These are phyloP conservation scores for Paracamarosporium sp. DNA, from an alignment of 2,329 filamentous ascomycete species.

Conservation along the genomic window DNA sequence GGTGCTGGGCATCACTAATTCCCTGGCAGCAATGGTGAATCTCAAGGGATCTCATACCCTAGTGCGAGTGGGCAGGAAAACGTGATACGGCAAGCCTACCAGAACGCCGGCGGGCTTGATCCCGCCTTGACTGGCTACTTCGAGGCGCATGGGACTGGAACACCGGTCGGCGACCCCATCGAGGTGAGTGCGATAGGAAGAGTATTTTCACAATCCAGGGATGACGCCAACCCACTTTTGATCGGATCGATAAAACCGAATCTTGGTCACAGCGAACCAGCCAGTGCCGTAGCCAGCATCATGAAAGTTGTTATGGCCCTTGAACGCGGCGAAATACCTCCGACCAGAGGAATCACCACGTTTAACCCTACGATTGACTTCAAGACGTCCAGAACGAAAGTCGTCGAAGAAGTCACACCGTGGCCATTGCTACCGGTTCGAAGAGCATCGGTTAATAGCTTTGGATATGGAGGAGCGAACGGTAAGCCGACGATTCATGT, in stretches of 20 bases:
- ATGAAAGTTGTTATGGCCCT: slow-evolving; percentile 37
- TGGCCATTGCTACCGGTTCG: slow-evolving; percentile 8
- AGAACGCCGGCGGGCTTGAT: slow-evolving; percentile 13
- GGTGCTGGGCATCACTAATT: background rate
- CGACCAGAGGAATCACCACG: slow-evolving; percentile 22
- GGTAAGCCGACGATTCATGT: no score
- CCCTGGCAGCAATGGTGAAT: no score
- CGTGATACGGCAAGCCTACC: slow-evolving; percentile 27
- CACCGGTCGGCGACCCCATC: slow-evolving; percentile 34
- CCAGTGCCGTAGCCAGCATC: slow-evolving; percentile 31
- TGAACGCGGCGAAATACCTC: slow-evolving; percentile 33
- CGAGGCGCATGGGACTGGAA: slow-evolving; percentile 38
- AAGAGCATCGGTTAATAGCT: background rate
- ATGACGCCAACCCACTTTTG: slow-evolving; percentile 13
- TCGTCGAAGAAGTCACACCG: slow-evolving; percentile 17
- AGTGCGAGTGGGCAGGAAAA: slow-evolving; percentile 21
- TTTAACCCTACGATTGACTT: slow-evolving; percentile 25
- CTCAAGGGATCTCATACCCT: slow-evolving; percentile 22
- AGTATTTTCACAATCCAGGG: slow-evolving; percentile 14
- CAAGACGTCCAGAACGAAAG: slow-evolving; percentile 9
- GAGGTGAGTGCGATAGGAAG: slow-evolving; percentile 23
- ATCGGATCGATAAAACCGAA: slow-evolving; percentile 38
- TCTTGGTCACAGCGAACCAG: slow-evolving; percentile 41
- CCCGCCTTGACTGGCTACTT: slow-evolving; percentile 18
- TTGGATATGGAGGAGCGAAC: background rate